Percentiles rank a stretch among this genome's conserved stretches.
Evolutionary conservation across 2,329 filamentous ascomycete species (phyloP).

Genomic region (Pseudocercospora eumusae): DNA sequence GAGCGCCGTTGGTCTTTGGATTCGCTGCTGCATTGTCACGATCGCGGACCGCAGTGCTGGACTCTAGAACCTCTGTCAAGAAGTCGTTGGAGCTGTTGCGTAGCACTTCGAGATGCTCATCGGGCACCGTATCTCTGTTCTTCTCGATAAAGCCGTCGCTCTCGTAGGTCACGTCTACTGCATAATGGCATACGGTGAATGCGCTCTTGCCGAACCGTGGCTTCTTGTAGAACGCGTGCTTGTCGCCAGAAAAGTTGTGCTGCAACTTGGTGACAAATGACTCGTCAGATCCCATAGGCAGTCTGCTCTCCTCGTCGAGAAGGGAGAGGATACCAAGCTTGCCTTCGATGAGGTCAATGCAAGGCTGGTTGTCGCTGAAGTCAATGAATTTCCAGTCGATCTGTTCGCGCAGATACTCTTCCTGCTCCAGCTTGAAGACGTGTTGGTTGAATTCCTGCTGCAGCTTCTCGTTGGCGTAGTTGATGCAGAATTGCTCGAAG

Average conservation of each 20-base stretch:
- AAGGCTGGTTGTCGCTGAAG: conserved; percentile 98
- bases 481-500: conserved; percentile 99
- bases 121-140: conserved; percentile 96
- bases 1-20: conserved; percentile 65
- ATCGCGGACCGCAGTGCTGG: conserved; percentile 82
- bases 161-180: conserved; percentile 96
- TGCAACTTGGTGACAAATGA: conserved; percentile 96
- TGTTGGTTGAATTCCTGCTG: conserved; percentile 99
- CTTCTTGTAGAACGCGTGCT: conserved; percentile 98
- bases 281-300: conserved; percentile 96
- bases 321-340: conserved; percentile 91
- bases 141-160: conserved; percentile 99
- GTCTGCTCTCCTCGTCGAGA: conserved; percentile 90
- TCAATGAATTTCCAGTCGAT: conserved; percentile 99
- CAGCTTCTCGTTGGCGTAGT: conserved; percentile 98
- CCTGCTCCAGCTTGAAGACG: conserved; percentile 98
- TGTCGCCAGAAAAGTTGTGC: conserved; percentile 85
- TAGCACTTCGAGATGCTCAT: conserved; percentile 95
- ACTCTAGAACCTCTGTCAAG: conserved; percentile 78
- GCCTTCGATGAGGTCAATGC: conserved; percentile 96
- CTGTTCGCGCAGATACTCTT: conserved; percentile 92
- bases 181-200: conserved; percentile 98
- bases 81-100: conserved; percentile 82
- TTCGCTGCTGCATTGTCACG: conserved; percentile 68
- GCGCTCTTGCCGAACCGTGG: conserved; percentile 95